Base-by-base conservation (phyloP, 2,329 filamentous ascomycete genomes). In the Teratosphaeria nubilosa region DNA sequence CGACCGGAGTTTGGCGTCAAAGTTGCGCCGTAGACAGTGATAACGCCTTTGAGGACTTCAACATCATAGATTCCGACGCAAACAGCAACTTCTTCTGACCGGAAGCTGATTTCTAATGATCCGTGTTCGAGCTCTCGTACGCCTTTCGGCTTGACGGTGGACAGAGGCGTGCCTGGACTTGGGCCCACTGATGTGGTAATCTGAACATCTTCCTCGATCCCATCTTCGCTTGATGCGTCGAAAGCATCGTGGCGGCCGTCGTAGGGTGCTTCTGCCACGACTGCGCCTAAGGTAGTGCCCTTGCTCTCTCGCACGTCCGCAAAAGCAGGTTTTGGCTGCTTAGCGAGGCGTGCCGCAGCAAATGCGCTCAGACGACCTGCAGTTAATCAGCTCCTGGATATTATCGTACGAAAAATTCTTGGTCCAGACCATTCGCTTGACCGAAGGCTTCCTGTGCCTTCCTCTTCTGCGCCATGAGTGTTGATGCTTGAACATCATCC, bases 61-160 rank as follows among this genome's bases (percentile, higher is more conserved):
- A 92, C 69, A 16, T 84, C 82, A 70, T 85, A 94, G 65, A 82
- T 85, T 1, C 89, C 89, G 11, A 90, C 60, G 20, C 74, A 67
- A 1, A 72, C 67, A 34, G 74, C 68, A 7, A 67, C 74, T 7
- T 75, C 71, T 31, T 68, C 64, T 10, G 60, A 50, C 54, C 61
- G 34, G 45, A 73, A 52, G 1, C 41, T 56, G 4, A 71, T n/a
- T 22, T 63, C 60, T 9, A 66, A 45, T 2, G 31, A 48, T 10
- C 60, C 51, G 9, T 63, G 58, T 22, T 62, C 59, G 53, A 68
- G 62, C 14, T 60, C 58, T 5, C 63, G 48, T 58, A 53, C 58
- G 58, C 6, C 56, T 32, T 16, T 56, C 30, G 13, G 56, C 56
- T 22, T 31, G 24, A 66, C 53, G 30, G 60, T 61, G 1, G 65